Conservation (phyloP, 257 asterid species). For the Craterostigma plantagineum region DNA sequence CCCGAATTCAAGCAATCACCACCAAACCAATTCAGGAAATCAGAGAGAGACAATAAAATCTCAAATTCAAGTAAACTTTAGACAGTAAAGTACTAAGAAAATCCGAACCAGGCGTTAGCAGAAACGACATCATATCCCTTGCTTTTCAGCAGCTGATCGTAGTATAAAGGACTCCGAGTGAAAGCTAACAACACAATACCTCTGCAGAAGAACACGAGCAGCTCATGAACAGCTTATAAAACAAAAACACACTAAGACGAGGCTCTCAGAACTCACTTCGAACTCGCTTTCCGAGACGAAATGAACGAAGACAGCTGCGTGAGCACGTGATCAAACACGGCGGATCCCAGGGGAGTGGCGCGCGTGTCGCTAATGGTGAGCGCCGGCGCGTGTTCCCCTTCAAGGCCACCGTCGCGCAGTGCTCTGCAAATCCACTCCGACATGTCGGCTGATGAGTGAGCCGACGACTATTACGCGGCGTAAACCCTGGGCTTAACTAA, state of each 20-base stretch:
- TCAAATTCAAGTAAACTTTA: neutral
- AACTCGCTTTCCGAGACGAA: conserved; percentile 37
- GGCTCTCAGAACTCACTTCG: conserved; percentile 28
- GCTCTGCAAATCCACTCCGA: conserved; percentile 68
- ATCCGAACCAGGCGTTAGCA: conserved; percentile 34
- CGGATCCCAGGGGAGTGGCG: conserved; percentile 35
- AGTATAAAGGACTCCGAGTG: conserved; percentile 55
- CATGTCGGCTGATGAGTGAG: too few relatives aligned
- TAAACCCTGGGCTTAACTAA: too few relatives aligned
- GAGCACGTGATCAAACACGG: conserved; percentile 57
- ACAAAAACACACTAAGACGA: neutral
- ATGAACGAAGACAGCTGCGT: conserved; percentile 45
- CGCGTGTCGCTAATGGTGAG: conserved; percentile 51
- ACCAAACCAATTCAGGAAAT: neutral
- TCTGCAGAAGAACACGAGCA: conserved; percentile 15
- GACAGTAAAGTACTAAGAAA: neutral
- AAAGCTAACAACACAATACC: conserved; percentile 73
- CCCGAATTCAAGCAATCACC: conserved; percentile 5
- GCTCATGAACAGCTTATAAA: neutral
- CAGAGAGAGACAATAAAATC: neutral
- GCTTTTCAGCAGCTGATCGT: conserved; percentile 41
- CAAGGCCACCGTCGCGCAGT: conserved; percentile 69
- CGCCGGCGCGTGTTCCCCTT: conserved; percentile 90
- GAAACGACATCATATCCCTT: conserved; percentile 24
- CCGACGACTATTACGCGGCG: too few relatives aligned